Base-by-base conservation (phyloP, 345 rosid species). In the Conringia planisiliqua region DNA sequence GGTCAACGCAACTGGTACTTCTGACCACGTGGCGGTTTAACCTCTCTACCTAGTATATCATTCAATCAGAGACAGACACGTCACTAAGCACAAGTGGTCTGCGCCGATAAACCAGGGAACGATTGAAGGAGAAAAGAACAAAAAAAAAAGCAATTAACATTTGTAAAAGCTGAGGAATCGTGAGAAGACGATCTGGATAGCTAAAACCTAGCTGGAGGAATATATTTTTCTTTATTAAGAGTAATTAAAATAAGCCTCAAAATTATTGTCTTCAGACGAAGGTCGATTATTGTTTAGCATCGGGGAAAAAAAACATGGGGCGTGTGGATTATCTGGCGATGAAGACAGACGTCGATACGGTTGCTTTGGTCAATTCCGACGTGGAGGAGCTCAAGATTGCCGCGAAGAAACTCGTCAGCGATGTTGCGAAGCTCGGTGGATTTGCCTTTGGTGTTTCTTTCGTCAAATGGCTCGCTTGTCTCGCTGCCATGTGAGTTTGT, bases 401-500 rank as follows among this genome's bases (percentile, higher is more conserved):
- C 4, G 90, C 87, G 2, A 87, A 72, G 74, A 84, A 76, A 68
- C 86, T 94, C 13, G 30, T 88, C 13, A 64, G 14, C 16, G 89
- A 90, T 58, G 86, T 85, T 26, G 20, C 93, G 18, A 85, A 36
- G 66, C 91, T 86, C 2, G 94, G 92, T 10, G 96, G 93, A n/a
- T 74, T 86, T 47, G 89, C 86, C 3, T 87, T 87, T 2, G 96
- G 91, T 18, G 87, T 91, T 40, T 77, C 90, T 44, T 89, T 91
- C 62, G 87, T 91, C 87, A 82, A 85, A 82, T 88, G 96, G 89
- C 68, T 87, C 13, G 88, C 97, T 63, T 91, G 93, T 44, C 82
- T 87, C 47, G 78, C 97, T 57, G 96, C 98, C 26, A 94, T 91
- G 95, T 91, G 44, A 75, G 86, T 81, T 17, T 16, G 60, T 32